Evolutionary conservation across 2,329 filamentous ascomycete genomes (phyloP).

Genomic region (Reticulascus tulasneorum): DNA sequence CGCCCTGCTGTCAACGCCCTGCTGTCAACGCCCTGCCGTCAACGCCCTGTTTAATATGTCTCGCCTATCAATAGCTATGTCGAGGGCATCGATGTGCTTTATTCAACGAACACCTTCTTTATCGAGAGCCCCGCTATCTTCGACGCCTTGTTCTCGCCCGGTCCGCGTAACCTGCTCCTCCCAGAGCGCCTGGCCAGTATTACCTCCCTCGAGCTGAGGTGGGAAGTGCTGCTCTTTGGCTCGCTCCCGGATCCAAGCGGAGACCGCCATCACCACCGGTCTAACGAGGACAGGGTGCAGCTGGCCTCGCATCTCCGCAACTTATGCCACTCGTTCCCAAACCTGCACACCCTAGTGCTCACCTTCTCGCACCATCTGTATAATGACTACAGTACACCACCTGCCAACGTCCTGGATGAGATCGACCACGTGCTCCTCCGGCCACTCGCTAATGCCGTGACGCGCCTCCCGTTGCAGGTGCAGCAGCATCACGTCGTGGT

Average conservation of each 20-base stretch:
- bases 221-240: slow-evolving; percentile 16
- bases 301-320: neutral
- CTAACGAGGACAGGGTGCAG: neutral
- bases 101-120: slow-evolving; percentile 23
- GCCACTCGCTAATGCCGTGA: slow-evolving; percentile 1
- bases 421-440: slow-evolving; percentile 3
- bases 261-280: no score
- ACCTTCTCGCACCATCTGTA: slow-evolving; percentile 1
- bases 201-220: slow-evolving; percentile 19
- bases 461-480: neutral
- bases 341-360: neutral
- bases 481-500: neutral
- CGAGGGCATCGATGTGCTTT: slow-evolving; percentile 25
- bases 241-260: neutral
- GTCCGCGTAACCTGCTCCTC: slow-evolving; percentile 10
- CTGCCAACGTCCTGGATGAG: neutral
- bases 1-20: no score
- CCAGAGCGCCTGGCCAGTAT: slow-evolving; percentile 18
- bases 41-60: no score
- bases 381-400: neutral
- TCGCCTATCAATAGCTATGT: no score
- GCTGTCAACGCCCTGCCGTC: no score
- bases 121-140: slow-evolving; percentile 17
- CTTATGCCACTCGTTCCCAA: neutral
- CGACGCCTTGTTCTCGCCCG: slow-evolving; percentile 11